Conservation (phyloP, 2,329 filamentous ascomycete species). For the Exophiala dermatitidis region DNA sequence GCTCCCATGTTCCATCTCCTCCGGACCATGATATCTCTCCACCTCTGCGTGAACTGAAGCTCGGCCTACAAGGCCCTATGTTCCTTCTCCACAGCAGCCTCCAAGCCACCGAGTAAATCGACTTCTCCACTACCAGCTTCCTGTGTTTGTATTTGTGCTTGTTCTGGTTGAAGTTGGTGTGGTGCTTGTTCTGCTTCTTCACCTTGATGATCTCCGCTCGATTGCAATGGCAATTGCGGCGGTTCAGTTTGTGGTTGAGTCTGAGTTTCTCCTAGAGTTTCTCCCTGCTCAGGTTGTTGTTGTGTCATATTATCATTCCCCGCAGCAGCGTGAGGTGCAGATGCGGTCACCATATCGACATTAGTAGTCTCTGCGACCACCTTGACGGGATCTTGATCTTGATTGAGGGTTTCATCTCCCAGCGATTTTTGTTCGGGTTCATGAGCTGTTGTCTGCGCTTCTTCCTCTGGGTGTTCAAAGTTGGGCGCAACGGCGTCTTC, state of each 20-base stretch:
- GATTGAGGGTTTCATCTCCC: not conserved
- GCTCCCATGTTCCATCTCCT: too few species aligned
- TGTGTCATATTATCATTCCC: too few species aligned
- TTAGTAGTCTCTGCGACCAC: not conserved
- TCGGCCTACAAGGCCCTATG: not conserved
- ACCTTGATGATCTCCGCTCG: not conserved
- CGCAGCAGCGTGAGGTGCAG: too few species aligned
- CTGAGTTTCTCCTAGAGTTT: too few species aligned
- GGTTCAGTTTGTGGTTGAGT: not conserved
- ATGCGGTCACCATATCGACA: not conserved
- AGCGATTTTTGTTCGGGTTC: not conserved
- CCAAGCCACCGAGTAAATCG: slow-evolving; percentile 17
- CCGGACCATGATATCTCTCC: too few species aligned
- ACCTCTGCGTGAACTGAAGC: not conserved
- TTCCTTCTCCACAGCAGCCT: slow-evolving; percentile 16
- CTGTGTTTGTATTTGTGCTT: not conserved
- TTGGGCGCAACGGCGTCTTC: not conserved
- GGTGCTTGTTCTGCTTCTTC: not conserved
- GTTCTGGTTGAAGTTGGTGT: not conserved
- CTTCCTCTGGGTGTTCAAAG: not conserved
- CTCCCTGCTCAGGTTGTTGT: too few species aligned
- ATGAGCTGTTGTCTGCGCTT: not conserved
- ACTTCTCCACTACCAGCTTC: slow-evolving; percentile 1
- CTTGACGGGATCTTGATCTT: not conserved
- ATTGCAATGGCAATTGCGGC: not conserved